Percentiles rank a stretch among this genome's conserved stretches.
Conservation (phyloP, 768 basidiomycete genomes). For the Pleurotus giganteus region DNA sequence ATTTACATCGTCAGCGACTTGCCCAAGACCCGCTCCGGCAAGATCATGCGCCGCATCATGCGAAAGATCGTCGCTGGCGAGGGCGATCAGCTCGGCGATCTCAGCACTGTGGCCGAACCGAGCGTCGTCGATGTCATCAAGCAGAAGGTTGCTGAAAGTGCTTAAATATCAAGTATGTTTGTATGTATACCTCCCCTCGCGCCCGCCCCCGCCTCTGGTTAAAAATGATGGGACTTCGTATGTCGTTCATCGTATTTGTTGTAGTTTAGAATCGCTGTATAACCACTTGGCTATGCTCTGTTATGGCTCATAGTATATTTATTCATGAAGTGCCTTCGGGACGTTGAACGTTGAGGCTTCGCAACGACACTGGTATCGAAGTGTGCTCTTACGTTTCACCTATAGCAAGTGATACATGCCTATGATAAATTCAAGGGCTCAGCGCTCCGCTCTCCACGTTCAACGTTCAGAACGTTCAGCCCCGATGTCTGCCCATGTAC, state of each 20-base stretch:
- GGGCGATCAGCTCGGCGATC: slow-evolving; percentile 92
- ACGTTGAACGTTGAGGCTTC: too few relatives aligned
- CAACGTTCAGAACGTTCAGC: too few relatives aligned
- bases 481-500: too few relatives aligned
- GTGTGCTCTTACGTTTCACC: too few relatives aligned
- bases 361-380: too few relatives aligned
- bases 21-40: slow-evolving; percentile 94
- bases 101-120: slow-evolving; percentile 92
- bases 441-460: too few relatives aligned
- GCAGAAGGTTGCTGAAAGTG: slow-evolving; percentile 59
- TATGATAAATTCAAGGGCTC: too few relatives aligned
- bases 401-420: too few relatives aligned
- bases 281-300: too few relatives aligned
- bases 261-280: neutral
- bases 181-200: neutral
- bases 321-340: too few relatives aligned
- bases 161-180: slow-evolving; percentile 7
- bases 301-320: too few relatives aligned
- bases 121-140: slow-evolving; percentile 82
- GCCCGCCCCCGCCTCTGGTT: too few relatives aligned
- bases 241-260: neutral
- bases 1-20: slow-evolving; percentile 80
- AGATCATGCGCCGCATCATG: slow-evolving; percentile 97
- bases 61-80: slow-evolving; percentile 95
- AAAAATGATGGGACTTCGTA: neutral